Percentiles rank a stretch among this genome's conserved stretches.
These are phyloP conservation scores for Penicillium argentinense DNA, from an alignment of 495 filamentous ascomycete genomes.

Conservation along the genomic window DNA sequence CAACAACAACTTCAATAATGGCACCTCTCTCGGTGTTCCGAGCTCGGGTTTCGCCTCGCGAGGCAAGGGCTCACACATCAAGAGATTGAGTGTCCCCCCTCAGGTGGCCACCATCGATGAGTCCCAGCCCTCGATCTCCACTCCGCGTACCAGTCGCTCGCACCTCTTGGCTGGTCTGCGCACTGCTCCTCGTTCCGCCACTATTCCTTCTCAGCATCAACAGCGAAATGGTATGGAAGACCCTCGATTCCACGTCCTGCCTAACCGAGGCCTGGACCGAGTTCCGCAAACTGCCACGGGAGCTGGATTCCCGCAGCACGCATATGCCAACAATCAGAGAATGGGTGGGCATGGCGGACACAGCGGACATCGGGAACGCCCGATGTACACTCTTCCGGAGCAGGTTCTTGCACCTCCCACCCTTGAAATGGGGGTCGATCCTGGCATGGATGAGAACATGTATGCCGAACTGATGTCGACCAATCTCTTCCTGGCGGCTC, in stretches of 20 bases:
- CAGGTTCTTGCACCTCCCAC: constrained; percentile 84
- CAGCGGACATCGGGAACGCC: constrained; percentile 42
- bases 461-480: constrained; percentile 83
- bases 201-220: constrained; percentile 60
- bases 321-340: constrained; percentile 47
- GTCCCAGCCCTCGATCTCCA: constrained; percentile 54
- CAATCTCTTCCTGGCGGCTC: constrained; percentile 81
- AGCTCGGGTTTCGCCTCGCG: constrained; percentile 80
- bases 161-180: constrained; percentile 91
- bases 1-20: constrained; percentile 68
- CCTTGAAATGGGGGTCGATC: constrained; percentile 62
- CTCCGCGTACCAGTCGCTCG: constrained; percentile 90
- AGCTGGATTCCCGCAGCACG: constrained; percentile 54
- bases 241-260: constrained; percentile 42
- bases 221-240: constrained; percentile 50
- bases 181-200: constrained; percentile 87
- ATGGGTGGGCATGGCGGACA: constrained; percentile 3
- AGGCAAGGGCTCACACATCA: constrained; percentile 77
- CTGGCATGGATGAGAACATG: constrained; percentile 75
- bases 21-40: constrained; percentile 66
- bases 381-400: constrained; percentile 71
- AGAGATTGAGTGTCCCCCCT: constrained; percentile 70
- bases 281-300: constrained; percentile 64
- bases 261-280: constrained; percentile 42
- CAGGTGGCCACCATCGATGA: constrained; percentile 68